These are phyloP conservation scores for Vanrija pseudolonga DNA, from an alignment of 1,284 basidiomycete genomes.

Conservation along the genomic window DNA sequence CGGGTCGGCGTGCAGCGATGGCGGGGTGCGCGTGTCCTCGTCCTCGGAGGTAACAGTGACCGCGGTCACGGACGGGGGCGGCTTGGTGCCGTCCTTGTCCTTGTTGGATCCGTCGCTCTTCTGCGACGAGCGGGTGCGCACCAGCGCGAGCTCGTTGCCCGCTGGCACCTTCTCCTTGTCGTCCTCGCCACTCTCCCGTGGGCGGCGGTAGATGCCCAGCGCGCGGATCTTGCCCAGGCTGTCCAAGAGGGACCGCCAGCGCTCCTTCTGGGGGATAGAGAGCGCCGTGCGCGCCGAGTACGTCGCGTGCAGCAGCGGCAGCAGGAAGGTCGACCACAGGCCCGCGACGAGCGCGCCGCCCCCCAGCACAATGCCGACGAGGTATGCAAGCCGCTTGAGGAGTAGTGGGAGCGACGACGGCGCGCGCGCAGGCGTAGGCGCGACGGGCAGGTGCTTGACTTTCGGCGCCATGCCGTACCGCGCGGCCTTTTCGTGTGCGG, in stretches of 20 bases:
- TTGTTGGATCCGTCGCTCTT: neutral
- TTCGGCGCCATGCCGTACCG: neutral
- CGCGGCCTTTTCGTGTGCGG: neutral
- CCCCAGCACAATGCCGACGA: slow-evolving; percentile 42
- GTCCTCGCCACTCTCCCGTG: neutral
- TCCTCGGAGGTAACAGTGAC: neutral
- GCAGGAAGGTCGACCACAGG: slow-evolving; percentile 41
- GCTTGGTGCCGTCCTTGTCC: slow-evolving; percentile 4
- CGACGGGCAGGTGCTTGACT: slow-evolving; percentile 4
- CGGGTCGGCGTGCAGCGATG: slow-evolving; percentile 8
- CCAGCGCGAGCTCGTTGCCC: neutral
- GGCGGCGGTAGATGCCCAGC: slow-evolving; percentile 13
- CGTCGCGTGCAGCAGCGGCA: slow-evolving; percentile 44
- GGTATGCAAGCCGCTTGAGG: slow-evolving; percentile 33
- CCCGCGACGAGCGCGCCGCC: slow-evolving; percentile 31
- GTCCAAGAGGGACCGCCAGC: slow-evolving; percentile 18
- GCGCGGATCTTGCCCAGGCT: slow-evolving; percentile 21
- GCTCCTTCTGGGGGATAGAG: slow-evolving; percentile 32
- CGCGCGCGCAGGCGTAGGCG: slow-evolving; percentile 4
- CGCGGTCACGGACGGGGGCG: slow-evolving; percentile 1
- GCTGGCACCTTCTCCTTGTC: neutral
- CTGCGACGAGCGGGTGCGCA: neutral
- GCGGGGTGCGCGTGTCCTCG: neutral
- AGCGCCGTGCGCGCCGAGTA: slow-evolving; percentile 44
- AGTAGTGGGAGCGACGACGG: slow-evolving; percentile 16